These are phyloP conservation scores for Hamamelis virginiana DNA, from an alignment of 164 flowering plant genomes.

Conservation along the genomic window DNA sequence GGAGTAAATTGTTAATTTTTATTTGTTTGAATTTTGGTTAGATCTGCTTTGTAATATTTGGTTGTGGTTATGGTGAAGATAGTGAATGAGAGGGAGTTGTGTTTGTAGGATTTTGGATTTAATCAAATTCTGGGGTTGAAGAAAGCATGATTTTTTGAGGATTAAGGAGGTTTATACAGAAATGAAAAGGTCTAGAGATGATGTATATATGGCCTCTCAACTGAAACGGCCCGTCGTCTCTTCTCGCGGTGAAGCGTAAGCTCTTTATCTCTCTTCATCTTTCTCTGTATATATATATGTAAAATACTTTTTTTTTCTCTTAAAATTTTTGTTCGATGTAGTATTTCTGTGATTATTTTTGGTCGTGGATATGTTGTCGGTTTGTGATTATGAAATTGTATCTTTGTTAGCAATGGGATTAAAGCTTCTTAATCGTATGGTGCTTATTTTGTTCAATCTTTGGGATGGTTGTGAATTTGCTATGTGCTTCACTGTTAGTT, in stretches of 20 bases:
- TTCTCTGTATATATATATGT: neutral
- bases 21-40: conserved; percentile 12
- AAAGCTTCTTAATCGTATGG: neutral
- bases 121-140: neutral
- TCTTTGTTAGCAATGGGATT: conserved; percentile 2
- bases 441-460: neutral
- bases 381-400: neutral
- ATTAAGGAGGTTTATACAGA: conserved; percentile 2
- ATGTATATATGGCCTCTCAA: conserved; percentile 51
- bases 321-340: neutral
- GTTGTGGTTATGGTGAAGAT: neutral
- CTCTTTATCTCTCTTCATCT: conserved; percentile 7
- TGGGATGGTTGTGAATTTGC: neutral
- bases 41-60: conserved; percentile 25
- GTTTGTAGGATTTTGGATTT: conserved; percentile 8
- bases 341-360: neutral
- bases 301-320: too few species aligned
- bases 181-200: conserved; percentile 87
- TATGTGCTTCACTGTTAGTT: neutral
- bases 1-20: conserved; percentile 13
- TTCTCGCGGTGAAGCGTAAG: conserved; percentile 68
- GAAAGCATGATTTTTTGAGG: conserved; percentile 25
- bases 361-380: neutral
- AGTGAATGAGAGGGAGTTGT: conserved; percentile 9
- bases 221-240: conserved; percentile 54